Percentiles rank a stretch among this genome's conserved stretches.
These are phyloP conservation scores for Aaosphaeria pasadenensis DNA, from an alignment of 2,329 filamentous ascomycete genomes.

Conservation along the genomic window DNA sequence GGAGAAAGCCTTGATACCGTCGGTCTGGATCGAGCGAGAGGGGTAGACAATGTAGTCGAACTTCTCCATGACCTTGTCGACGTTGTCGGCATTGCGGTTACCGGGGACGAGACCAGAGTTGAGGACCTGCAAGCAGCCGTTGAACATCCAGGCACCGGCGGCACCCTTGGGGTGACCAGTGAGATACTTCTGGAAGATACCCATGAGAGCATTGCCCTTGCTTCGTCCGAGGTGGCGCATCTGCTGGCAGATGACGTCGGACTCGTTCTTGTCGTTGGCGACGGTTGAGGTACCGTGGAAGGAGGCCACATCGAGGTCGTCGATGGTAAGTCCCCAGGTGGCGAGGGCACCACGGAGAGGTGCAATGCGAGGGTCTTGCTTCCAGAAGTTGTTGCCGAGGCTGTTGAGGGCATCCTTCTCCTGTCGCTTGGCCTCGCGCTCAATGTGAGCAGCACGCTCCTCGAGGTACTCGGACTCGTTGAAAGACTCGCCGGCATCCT, in stretches of 20 bases:
- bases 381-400: constrained; percentile 99
- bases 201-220: constrained; percentile 93
- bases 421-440: constrained; percentile 82
- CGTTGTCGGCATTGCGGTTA: constrained; percentile 97
- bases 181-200: constrained; percentile 99
- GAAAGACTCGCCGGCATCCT: constrained; percentile 67
- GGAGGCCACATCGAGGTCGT: constrained; percentile 90
- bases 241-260: constrained; percentile 94
- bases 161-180: constrained; percentile 99
- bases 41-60: constrained; percentile 98
- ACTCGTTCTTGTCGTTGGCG: constrained; percentile 99
- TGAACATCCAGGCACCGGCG: constrained; percentile 99
- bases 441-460: constrained; percentile 81
- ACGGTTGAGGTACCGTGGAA: constrained; percentile 99
- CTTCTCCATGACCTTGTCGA: constrained; percentile 94
- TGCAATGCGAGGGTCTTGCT: constrained; percentile 87
- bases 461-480: constrained; percentile 81
- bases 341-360: constrained; percentile 93
- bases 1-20: constrained; percentile 97
- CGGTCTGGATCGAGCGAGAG: constrained; percentile 91
- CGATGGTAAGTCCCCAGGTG: constrained; percentile 96
- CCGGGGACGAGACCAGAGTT: constrained; percentile 92
- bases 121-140: constrained; percentile 92
- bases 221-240: constrained; percentile 89
- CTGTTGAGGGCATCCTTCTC: constrained; percentile 90